Percentiles rank a stretch among this genome's conserved stretches.
Evolutionary conservation across 805 yeast species (phyloP).

Genomic region (Tetrapisispora taiwanensis): DNA sequence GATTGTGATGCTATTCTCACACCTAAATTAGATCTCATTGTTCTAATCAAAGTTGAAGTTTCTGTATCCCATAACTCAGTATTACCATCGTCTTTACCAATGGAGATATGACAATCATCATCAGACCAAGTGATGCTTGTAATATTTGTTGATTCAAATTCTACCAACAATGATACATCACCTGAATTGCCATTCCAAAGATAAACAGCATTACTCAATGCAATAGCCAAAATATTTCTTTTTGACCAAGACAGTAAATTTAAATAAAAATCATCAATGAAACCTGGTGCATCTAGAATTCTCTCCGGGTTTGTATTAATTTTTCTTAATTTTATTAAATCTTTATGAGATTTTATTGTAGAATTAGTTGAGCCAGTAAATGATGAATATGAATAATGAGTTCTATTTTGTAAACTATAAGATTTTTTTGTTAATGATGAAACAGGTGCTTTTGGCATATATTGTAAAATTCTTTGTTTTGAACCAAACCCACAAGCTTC

Average conservation of each 20-base stretch:
- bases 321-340: constrained; percentile 60
- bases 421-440: constrained; percentile 23
- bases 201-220: constrained; percentile 72
- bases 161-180: constrained; percentile 57
- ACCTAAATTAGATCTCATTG: constrained; percentile 58
- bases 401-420: constrained; percentile 23
- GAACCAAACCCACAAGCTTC: constrained; percentile 87
- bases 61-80: constrained; percentile 93
- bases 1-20: constrained; percentile 74
- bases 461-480: constrained; percentile 74
- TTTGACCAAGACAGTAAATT: constrained; percentile 83
- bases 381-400: constrained; percentile 24
- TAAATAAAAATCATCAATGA: constrained; percentile 84
- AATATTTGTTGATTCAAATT: constrained; percentile 33
- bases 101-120: constrained; percentile 75
- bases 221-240: constrained; percentile 76
- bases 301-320: constrained; percentile 84
- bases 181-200: constrained; percentile 89
- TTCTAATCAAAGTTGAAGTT: constrained; percentile 58
- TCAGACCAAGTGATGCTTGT: constrained; percentile 78
- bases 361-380: constrained; percentile 30
- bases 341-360: constrained; percentile 16
- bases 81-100: constrained; percentile 75
- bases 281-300: constrained; percentile 92
- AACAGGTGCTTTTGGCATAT: constrained; percentile 76